These are phyloP conservation scores for Malus fusca DNA, from an alignment of 306 rosid genomes.

Conservation along the genomic window DNA sequence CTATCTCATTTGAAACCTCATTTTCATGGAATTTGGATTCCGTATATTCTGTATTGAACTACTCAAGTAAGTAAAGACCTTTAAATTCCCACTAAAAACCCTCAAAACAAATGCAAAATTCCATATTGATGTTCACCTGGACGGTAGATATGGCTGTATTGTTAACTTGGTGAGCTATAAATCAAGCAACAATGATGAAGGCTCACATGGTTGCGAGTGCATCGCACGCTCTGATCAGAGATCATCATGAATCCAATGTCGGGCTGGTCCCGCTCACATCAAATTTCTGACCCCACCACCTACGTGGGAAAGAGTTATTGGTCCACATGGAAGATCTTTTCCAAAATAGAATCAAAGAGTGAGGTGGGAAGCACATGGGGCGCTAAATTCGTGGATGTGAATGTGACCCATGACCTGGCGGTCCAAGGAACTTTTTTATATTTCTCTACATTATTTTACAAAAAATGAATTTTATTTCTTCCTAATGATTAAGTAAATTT, in stretches of 20 bases:
- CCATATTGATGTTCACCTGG: constrained; percentile 6
- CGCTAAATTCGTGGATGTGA: neutral
- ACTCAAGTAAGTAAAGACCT: too few species aligned
- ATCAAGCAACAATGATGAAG: constrained; percentile 13
- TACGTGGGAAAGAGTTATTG: constrained; percentile 16
- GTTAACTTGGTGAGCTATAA: constrained; percentile 13
- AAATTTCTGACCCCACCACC: neutral
- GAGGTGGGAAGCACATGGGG: neutral
- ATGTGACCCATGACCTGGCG: neutral
- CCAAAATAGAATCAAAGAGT: neutral
- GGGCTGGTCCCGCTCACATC: constrained; percentile 29
- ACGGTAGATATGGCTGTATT: neutral
- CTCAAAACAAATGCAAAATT: neutral
- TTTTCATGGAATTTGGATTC: too few species aligned
- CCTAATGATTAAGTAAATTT: neutral
- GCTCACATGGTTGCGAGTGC: constrained; percentile 21
- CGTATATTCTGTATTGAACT: too few species aligned
- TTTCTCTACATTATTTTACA: neutral
- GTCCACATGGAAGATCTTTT: neutral
- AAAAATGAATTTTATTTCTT: neutral
- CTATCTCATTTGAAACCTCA: too few species aligned
- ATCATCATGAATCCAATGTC: neutral
- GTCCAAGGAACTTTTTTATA: neutral
- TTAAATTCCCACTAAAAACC: neutral
- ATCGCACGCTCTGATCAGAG: constrained; percentile 25